Evolutionary conservation across 169 alveolate species (phyloP), one percentile per base, ranked within the genome.

Genomic region (Cryptosporidium viatorum): DNA sequence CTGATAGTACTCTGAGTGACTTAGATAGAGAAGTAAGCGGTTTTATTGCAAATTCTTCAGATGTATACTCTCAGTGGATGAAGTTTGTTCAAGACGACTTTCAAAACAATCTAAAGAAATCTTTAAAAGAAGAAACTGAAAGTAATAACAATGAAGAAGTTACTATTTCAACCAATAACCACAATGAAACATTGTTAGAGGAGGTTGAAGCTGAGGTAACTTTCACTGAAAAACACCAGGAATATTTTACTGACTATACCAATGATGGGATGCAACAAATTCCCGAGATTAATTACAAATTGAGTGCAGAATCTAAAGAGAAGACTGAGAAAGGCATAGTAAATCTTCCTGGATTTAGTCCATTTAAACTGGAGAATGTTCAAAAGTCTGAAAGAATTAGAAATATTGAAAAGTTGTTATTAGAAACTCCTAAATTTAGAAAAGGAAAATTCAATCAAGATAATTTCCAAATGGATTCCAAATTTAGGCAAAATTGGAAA

Each of bases 181-280:
- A 12, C 1, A 31, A 69, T 12, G 41, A 21, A 23, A 43, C 41
- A 31, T 21, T 7, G 26, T 0, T 6, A 14, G 62, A 1, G 29
- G 67, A 70, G 2, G 18, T 9, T 35, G 41, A 26, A 3, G 9
- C n/a, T n/a, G 65, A 65, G 6, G 0, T 37, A 4, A 33, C 12
- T 35, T 12, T 33, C 33, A 51, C 21, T 29, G 23, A 50, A 29
- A 70, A 23, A n/a, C 68, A 37, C 3, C 9, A 21, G 16, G 86
- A 73, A 26, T 80, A 80, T 43, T 80, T 80, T 43, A 29, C 33
- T 21, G 89, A 80, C 14, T 80, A 43, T 62, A 80, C 89, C 26
- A 65, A 80, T 65, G 37, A n/a, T 0, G 89, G 89, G 8, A 80
- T 80, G 80, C 59, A 39, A 18, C 26, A 35, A 14, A 52, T 73